Conservation (phyloP, 202 grass and related monocot genomes). For the Setaria italica region DNA sequence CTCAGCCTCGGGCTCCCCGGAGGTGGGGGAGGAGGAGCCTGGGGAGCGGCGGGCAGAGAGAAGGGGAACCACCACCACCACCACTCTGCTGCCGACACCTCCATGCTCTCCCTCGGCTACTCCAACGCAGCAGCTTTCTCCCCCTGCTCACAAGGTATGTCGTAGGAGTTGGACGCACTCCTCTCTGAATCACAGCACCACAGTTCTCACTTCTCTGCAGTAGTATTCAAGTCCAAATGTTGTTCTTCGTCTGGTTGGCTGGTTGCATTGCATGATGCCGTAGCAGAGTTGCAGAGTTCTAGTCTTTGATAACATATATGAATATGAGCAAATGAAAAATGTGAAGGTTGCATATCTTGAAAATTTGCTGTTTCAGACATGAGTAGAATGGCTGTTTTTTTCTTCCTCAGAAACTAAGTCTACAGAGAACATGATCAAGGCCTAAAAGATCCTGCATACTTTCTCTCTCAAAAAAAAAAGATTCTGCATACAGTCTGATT, state of each 20-base stretch:
- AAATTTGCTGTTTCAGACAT: not conserved
- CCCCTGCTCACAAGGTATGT: conserved; percentile 43
- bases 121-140: conserved; percentile 29
- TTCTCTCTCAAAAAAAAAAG: no score
- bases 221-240: not conserved
- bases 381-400: not conserved
- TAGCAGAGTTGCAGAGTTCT: not conserved
- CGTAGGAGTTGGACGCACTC: not conserved
- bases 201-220: not conserved
- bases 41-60: conserved; percentile 44
- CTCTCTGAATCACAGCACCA: not conserved
- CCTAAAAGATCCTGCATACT: not conserved
- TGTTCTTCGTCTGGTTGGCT: not conserved
- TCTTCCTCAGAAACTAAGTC: not conserved
- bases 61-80: conserved; percentile 29
- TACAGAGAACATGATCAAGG: not conserved
- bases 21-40: conserved; percentile 7
- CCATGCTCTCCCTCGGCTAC: conserved; percentile 58
- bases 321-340: not conserved
- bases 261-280: not conserved
- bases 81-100: conserved; percentile 9
- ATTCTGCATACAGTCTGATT: not conserved
- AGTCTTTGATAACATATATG: not conserved
- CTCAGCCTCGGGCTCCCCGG: conserved; percentile 87
- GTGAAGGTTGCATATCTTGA: not conserved